These are phyloP conservation scores for Climacium dendroides DNA, from an alignment of 225 moss, liverwort and hornwort species.

Conservation along the genomic window DNA sequence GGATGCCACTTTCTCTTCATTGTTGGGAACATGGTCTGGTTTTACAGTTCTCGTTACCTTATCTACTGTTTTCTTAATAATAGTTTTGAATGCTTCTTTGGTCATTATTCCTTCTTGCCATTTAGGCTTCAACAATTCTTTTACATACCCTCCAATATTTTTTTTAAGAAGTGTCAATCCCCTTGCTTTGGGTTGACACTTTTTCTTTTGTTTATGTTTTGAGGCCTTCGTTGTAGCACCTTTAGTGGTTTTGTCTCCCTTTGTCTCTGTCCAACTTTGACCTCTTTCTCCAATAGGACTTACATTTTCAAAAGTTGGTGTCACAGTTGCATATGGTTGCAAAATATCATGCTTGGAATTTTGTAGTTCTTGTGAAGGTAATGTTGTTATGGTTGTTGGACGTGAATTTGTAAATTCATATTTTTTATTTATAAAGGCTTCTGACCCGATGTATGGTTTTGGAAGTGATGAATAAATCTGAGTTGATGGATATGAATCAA, in stretches of 20 bases:
- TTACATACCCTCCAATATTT: constrained; percentile 28
- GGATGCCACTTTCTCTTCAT: constrained; percentile 38
- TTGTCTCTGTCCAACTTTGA: background rate
- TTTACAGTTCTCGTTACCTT: constrained; percentile 46
- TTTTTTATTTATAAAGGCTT: background rate
- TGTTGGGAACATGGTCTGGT: constrained; percentile 38
- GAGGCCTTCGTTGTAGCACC: background rate
- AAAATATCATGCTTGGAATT: background rate
- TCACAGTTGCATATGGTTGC: background rate
- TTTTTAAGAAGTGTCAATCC: constrained; percentile 16
- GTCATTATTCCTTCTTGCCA: constrained; percentile 82
- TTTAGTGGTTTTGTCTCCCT: background rate
- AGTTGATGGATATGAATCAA: background rate
- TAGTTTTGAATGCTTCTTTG: constrained; percentile 69
- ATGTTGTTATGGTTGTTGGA: background rate
- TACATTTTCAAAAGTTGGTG: constrained; percentile 20
- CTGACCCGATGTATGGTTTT: background rate
- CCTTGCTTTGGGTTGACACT: constrained; percentile 10
- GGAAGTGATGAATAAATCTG: background rate
- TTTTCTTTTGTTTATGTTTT: background rate
- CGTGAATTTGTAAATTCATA: constrained; percentile 17
- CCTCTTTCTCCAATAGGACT: constrained; percentile 19
- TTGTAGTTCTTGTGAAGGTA: background rate
- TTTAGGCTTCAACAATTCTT: constrained; percentile 58
- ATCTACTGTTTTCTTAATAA: constrained; percentile 59